These are phyloP conservation scores for Flaveria bidentis DNA, from an alignment of 129 eudicot genomes.

Conservation along the genomic window DNA sequence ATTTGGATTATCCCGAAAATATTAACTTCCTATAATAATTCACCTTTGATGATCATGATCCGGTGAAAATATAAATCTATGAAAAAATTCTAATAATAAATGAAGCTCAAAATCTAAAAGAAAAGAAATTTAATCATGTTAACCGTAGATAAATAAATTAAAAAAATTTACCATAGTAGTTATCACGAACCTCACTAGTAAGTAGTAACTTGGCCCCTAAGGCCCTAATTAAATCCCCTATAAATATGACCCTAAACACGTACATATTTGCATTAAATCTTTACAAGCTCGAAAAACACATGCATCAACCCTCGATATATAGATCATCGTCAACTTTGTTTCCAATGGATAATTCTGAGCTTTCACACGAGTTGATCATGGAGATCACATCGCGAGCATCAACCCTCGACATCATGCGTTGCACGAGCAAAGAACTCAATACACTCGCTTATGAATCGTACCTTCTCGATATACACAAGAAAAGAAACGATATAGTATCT, in stretches of 20 bases:
- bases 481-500: slow-evolving; percentile 6
- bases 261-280: background rate
- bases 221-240: background rate
- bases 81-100: too few relatives aligned
- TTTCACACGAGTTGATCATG: slow-evolving; percentile 1
- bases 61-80: too few relatives aligned
- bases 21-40: too few relatives aligned
- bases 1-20: too few relatives aligned
- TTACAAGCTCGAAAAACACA: background rate
- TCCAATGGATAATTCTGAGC: slow-evolving; percentile 15
- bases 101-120: background rate
- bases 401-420: slow-evolving; percentile 12
- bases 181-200: too few relatives aligned
- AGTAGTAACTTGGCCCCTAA: background rate
- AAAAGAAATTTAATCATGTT: background rate
- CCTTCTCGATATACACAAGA: slow-evolving; percentile 8
- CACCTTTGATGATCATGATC: too few relatives aligned
- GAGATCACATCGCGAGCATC: slow-evolving; percentile 25
- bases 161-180: too few relatives aligned
- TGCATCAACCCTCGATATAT: background rate
- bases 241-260: background rate
- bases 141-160: too few relatives aligned
- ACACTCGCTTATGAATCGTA: background rate
- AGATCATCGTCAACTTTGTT: background rate
- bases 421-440: slow-evolving; percentile 10